Conservation (phyloP, 352 stramenopile genomes). For the Globisporangium iwayamae region DNA sequence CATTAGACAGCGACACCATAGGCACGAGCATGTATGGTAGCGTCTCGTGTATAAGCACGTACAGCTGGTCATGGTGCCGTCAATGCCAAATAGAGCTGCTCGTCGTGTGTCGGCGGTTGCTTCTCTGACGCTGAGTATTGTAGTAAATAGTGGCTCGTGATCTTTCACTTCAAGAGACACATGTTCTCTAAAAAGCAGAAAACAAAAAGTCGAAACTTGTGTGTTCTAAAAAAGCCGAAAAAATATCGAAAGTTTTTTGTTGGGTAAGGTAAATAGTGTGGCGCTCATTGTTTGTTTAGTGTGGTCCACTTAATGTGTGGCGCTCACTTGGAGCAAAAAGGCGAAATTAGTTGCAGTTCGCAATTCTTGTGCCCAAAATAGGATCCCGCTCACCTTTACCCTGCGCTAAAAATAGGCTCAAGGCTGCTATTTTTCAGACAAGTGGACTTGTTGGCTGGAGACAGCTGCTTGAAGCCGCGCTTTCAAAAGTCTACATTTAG, state of each 20-base stretch:
- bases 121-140: not conserved
- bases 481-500: not conserved
- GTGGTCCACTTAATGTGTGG: no score
- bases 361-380: no score
- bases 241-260: not conserved
- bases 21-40: not conserved
- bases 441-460: not conserved
- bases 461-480: not conserved
- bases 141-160: not conserved
- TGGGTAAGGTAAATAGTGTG: no score
- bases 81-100: not conserved
- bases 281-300: no score
- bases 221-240: no score
- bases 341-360: no score
- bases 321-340: no score
- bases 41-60: not conserved
- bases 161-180: not conserved
- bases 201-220: not conserved
- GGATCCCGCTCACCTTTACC: not conserved
- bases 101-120: not conserved
- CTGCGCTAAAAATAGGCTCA: not conserved
- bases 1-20: not conserved
- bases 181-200: not conserved
- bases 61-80: slow-evolving; percentile 1
- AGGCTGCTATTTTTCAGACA: not conserved